Evolutionary conservation across 805 yeast species (phyloP).

Genomic region (Starmerella bacillaris): DNA sequence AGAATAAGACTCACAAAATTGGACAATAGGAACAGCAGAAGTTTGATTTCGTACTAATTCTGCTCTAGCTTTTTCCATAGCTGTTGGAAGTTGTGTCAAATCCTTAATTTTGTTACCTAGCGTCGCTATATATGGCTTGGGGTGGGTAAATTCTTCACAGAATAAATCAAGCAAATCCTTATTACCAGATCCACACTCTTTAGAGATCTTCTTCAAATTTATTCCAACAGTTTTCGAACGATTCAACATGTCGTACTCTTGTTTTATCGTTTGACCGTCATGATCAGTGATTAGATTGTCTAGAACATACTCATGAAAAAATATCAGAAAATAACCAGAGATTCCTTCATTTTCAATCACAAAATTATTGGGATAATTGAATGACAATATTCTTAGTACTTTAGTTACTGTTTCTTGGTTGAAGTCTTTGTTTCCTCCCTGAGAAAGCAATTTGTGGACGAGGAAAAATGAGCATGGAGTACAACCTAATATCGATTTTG

Average conservation of each 20-base stretch:
- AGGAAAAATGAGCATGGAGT: not conserved
- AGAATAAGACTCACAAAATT: conserved; percentile 6
- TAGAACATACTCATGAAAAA: conserved; percentile 4
- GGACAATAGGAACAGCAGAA: conserved; percentile 1
- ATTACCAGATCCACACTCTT: too few relatives aligned
- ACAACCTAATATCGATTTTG: not conserved
- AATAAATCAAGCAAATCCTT: not conserved
- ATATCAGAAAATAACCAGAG: conserved; percentile 6
- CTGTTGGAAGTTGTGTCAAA: conserved; percentile 1
- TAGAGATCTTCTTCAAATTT: too few relatives aligned
- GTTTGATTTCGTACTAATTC: not conserved
- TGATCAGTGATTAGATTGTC: not conserved
- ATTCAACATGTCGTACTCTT: too few relatives aligned
- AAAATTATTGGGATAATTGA: not conserved
- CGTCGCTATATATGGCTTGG: not conserved
- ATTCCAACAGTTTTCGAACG: not conserved
- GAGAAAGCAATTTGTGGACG: not conserved
- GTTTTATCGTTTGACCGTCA: not conserved
- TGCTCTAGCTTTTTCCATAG: not conserved
- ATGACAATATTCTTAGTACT: not conserved
- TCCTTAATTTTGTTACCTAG: not conserved
- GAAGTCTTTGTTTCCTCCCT: not conserved
- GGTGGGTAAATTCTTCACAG: not conserved
- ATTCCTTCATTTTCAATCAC: conserved; percentile 7
- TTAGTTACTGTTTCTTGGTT: not conserved